A percentile compares a stretch with the other conserved stretches of the same genome.
Conservation (phyloP, 164 flowering plant species). For the Kalanchoe fedtschenkoi region DNA sequence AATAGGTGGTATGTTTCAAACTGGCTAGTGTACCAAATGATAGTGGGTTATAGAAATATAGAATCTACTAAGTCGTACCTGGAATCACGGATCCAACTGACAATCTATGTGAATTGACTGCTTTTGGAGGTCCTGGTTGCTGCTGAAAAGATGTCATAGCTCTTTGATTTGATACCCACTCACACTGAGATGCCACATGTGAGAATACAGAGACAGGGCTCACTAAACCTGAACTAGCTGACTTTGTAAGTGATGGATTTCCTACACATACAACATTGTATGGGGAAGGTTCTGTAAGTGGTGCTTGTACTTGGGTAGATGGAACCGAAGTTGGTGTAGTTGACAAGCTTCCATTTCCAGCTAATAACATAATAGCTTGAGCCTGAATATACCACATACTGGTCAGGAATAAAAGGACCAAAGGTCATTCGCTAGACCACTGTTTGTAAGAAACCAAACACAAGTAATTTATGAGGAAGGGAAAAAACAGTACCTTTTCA, state of each 20-base stretch:
- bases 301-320: neutral
- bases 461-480: neutral
- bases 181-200: neutral
- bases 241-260: neutral
- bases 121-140: neutral
- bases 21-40: neutral
- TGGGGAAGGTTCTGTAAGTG: neutral
- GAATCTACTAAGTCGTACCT: neutral
- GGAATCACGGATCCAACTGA: neutral
- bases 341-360: constrained; percentile 21
- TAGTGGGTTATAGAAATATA: neutral
- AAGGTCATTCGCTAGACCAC: neutral
- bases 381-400: constrained; percentile 16
- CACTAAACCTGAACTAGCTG: neutral
- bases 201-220: neutral
- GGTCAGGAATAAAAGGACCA: neutral
- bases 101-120: neutral
- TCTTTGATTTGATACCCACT: neutral
- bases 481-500: constrained; percentile 20
- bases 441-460: neutral
- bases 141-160: neutral
- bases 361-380: constrained; percentile 31
- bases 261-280: neutral
- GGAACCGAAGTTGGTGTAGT: neutral
- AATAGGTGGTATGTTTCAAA: neutral